Conservation (phyloP, 2,329 filamentous ascomycete species). For the Trichothecium roseum region DNA sequence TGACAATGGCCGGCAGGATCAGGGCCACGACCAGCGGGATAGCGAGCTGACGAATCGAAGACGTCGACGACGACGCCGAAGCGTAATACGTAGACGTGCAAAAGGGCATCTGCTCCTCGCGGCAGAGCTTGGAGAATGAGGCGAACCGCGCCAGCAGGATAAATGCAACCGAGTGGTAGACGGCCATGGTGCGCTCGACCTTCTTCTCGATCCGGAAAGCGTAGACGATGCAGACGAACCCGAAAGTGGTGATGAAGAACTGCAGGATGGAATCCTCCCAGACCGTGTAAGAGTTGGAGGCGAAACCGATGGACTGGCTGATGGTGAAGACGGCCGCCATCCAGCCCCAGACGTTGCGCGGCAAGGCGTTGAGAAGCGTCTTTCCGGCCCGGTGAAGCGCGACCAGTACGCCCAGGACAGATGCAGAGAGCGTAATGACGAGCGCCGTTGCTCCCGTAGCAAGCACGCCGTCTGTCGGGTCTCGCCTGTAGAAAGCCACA, state of each 20-base stretch:
- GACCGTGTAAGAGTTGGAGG: conserved; percentile 95
- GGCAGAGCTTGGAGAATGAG: conserved; percentile 83
- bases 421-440: conserved; percentile 2
- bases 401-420: conserved; percentile 11
- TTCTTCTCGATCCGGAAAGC: conserved; percentile 62
- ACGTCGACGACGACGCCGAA: conserved; percentile 83
- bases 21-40: conserved; percentile 70
- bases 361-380: conserved; percentile 44
- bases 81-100: conserved; percentile 94
- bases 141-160: conserved; percentile 67
- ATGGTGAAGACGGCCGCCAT: conserved; percentile 69
- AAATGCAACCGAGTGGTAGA: conserved; percentile 80
- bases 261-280: conserved; percentile 95
- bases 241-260: conserved; percentile 86
- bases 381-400: conserved; percentile 33
- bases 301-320: conserved; percentile 87
- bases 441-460: conserved; percentile 27
- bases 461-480: conserved; percentile 26
- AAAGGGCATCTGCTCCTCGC: conserved; percentile 97
- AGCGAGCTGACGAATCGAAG: conserved; percentile 76
- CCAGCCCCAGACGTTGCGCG: conserved; percentile 81
- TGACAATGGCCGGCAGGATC: conserved; percentile 63
- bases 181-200: conserved; percentile 61
- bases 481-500: conserved; percentile 19
- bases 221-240: conserved; percentile 60